phyloP scores from a whole-genome alignment of 768 basidiomycete species.

The Roridomyces roridus region DNA sequence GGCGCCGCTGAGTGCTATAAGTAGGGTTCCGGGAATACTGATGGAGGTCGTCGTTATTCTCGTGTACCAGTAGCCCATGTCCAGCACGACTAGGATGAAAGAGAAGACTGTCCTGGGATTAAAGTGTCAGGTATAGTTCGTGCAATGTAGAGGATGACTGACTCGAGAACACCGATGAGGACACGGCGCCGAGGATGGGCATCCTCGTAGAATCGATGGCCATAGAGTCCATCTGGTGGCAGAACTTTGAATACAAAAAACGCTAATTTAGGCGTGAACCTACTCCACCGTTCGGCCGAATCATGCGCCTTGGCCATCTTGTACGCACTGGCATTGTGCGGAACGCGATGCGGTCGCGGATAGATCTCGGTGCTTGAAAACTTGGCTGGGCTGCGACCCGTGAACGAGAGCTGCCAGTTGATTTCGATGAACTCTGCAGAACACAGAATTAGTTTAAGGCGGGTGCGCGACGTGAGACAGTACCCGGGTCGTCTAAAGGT shows the following conservation, averaged over 20 bases:
- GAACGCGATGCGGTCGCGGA: background rate
- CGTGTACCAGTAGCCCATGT: slow-evolving; percentile 42
- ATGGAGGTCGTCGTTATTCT: slow-evolving; percentile 39
- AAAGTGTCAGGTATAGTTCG: background rate
- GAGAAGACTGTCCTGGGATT: slow-evolving; percentile 24
- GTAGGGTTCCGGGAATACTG: slow-evolving; percentile 33
- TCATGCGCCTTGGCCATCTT: slow-evolving; percentile 29
- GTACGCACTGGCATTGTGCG: slow-evolving; percentile 31
- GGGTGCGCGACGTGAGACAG: background rate
- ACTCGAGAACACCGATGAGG: slow-evolving; percentile 22
- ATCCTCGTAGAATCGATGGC: slow-evolving; percentile 35
- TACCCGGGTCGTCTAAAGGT: slow-evolving; percentile 13
- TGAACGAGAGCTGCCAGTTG: slow-evolving; percentile 39
- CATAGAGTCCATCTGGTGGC: slow-evolving; percentile 33
- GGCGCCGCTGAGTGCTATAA: slow-evolving; percentile 24
- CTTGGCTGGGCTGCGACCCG: slow-evolving; percentile 32
- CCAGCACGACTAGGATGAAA: slow-evolving; percentile 22
- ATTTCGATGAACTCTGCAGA: slow-evolving; percentile 32
- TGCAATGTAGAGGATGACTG: background rate
- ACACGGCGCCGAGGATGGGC: slow-evolving; percentile 36
- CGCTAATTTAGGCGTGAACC: background rate
- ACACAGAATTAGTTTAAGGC: background rate
- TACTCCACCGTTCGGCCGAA: slow-evolving; percentile 32
- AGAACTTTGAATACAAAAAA: background rate
- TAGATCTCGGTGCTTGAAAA: slow-evolving; percentile 25